phyloP scores from a whole-genome alignment of 768 basidiomycete genomes.

The Heimioporus sp. region DNA sequence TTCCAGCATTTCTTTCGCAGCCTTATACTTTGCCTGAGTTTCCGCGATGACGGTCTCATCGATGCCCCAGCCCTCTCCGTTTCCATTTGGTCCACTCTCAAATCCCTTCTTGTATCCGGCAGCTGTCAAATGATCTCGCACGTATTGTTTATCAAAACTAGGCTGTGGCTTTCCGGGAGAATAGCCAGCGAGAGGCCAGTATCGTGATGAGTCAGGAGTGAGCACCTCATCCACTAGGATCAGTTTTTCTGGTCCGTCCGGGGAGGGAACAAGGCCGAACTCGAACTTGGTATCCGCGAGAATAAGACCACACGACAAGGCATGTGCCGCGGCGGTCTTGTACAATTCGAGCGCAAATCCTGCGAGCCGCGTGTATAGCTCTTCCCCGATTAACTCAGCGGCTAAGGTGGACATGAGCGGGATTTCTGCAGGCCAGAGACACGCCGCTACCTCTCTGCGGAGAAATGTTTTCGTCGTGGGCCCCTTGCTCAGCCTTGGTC shows the following conservation, averaged over 20 bases:
- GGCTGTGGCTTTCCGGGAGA: slow-evolving; percentile 72
- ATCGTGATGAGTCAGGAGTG: slow-evolving; percentile 95
- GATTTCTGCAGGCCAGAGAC: neutral
- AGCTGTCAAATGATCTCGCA: slow-evolving; percentile 83
- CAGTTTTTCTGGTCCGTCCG: slow-evolving; percentile 43
- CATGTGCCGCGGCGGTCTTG: slow-evolving; percentile 71
- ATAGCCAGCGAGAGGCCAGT: slow-evolving; percentile 86
- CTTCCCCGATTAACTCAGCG: slow-evolving; percentile 60
- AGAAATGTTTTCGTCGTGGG: slow-evolving; percentile 95
- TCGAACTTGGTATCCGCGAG: slow-evolving; percentile 99
- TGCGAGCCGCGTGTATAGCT: slow-evolving; percentile 62
- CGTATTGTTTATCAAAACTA: slow-evolving; percentile 96
- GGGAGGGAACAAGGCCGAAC: slow-evolving; percentile 74
- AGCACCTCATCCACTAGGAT: slow-evolving; percentile 96
- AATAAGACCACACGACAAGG: slow-evolving; percentile 76
- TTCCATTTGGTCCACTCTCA: slow-evolving; percentile 69
- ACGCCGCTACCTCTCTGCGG: slow-evolving; percentile 62
- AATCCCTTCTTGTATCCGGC: slow-evolving; percentile 75
- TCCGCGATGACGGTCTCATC: slow-evolving; percentile 72
- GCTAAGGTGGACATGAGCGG: slow-evolving; percentile 40
- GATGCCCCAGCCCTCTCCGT: slow-evolving; percentile 76
- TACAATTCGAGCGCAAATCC: slow-evolving; percentile 62
- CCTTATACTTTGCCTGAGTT: slow-evolving; percentile 76
- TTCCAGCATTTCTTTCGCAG: slow-evolving; percentile 65
- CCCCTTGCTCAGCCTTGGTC: slow-evolving; percentile 92